A percentile compares a stretch with the other conserved stretches of the same genome.
Evolutionary conservation across 2,329 filamentous ascomycete species (phyloP).

Genomic region (Paramyrothecium sp.): DNA sequence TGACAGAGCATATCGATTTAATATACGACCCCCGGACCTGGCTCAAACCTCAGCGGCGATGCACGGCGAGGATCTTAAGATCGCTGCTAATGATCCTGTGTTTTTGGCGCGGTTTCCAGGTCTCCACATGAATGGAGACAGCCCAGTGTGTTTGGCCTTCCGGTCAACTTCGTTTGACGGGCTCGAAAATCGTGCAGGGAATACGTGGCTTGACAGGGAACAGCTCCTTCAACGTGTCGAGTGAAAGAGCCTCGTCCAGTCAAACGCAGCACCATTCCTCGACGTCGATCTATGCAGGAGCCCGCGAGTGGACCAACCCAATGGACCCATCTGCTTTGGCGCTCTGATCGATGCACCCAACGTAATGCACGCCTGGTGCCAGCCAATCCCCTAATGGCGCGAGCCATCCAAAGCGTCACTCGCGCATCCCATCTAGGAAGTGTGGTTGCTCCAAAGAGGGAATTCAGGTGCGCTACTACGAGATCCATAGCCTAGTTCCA

Average conservation of each 20-base stretch:
- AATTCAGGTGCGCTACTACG: too few relatives aligned
- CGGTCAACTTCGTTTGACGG: too few relatives aligned
- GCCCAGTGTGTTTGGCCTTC: too few relatives aligned
- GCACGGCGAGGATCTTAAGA: neutral
- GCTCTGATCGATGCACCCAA: neutral
- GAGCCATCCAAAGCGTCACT: neutral
- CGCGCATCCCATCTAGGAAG: neutral
- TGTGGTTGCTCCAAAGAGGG: neutral
- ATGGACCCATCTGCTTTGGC: neutral
- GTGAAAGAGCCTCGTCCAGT: neutral
- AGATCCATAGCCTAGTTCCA: too few relatives aligned
- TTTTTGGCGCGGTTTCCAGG: neutral
- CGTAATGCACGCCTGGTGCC: neutral
- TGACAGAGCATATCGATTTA: too few relatives aligned
- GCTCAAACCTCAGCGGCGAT: neutral
- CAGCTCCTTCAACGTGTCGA: neutral
- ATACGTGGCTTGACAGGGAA: neutral
- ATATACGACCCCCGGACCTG: neutral
- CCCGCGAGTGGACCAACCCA: neutral
- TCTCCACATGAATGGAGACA: neutral
- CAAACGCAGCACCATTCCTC: neutral
- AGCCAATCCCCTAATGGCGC: neutral
- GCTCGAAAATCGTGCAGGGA: neutral
- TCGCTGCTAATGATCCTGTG: neutral
- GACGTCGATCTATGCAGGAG: conserved; percentile 1